Evolutionary conservation across 208 protist species (phyloP).

Genomic region (Trypanosoma theileri): DNA sequence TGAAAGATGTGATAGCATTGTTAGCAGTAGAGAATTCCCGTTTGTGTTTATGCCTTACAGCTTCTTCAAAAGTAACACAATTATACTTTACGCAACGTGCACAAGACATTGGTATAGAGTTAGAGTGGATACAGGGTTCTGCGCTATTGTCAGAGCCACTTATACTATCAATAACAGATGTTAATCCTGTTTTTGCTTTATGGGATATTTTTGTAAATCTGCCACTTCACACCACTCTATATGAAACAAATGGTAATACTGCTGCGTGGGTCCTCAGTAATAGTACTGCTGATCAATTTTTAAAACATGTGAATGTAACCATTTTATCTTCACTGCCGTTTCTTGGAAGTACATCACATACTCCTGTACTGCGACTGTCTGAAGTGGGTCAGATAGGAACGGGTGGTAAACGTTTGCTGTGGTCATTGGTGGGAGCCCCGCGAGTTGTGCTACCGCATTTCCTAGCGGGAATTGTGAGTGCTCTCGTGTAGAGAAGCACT

Average conservation of each 20-base stretch:
- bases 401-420: slow-evolving; percentile 7
- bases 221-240: slow-evolving; percentile 30
- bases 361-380: slow-evolving; percentile 32
- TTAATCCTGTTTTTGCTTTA: slow-evolving; percentile 53
- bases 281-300: not conserved
- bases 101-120: slow-evolving; percentile 26
- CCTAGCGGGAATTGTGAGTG: slow-evolving; percentile 32
- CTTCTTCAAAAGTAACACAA: slow-evolving; percentile 70
- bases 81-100: slow-evolving; percentile 35
- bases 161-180: slow-evolving; percentile 19
- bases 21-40: slow-evolving; percentile 54
- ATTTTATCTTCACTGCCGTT: slow-evolving; percentile 53
- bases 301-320: slow-evolving; percentile 25
- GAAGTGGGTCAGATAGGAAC: slow-evolving; percentile 18
- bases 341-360: slow-evolving; percentile 25
- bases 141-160: slow-evolving; percentile 45
- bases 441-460: slow-evolving; percentile 46
- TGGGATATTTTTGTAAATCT: slow-evolving; percentile 58
- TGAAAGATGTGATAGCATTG: slow-evolving; percentile 55
- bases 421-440: slow-evolving; percentile 15
- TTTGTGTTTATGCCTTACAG: slow-evolving; percentile 54
- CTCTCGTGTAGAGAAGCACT: slow-evolving; percentile 36
- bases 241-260: not conserved
- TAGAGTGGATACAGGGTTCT: slow-evolving; percentile 66
- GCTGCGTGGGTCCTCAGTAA: not conserved